Evolutionary conservation across 2,329 filamentous ascomycete genomes (phyloP), one percentile per base, ranked within the genome.

Genomic region (Colletotrichum tofieldiae): DNA sequence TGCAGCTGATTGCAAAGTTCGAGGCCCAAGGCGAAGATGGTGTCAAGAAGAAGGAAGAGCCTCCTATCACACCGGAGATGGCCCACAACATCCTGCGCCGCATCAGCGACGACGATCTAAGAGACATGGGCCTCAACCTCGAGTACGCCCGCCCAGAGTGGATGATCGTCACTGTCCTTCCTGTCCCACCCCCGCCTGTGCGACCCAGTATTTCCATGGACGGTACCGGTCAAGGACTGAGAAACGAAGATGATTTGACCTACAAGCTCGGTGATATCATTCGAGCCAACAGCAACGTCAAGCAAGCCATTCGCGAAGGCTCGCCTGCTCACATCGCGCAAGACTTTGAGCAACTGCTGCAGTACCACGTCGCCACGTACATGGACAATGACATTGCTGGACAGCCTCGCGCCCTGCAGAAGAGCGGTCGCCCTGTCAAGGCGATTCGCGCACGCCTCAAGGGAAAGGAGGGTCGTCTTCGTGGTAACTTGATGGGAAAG

Each of bases 361-460:
- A 99, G 80, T 99, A 98, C 80, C 97, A 99, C 79, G 95, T 99
- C 72, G 97, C 97, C 54, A 99, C 97, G 1, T 97, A 98, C 84
- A 99, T 99, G 97, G 96, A 99, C 84, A 99, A 99, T 78, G 96
- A 99, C 81, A 98, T 98, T 83, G 96, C 97, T 75, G 95, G 96
- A 61, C 92, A 97, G 77, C 96, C 96, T 3, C 95, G 96, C 77
- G 96, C 96, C 3, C 87, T 98, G 79, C 97, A 99, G 80, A 99
- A 99, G 87, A 98, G 95, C 68, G 97, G 97, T 59, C 92, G 97
- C 79, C 95, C 97, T 0, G 93, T 99, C 76, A 99, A 99, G 86
- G 95, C 96, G 20, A 97, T 99, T 76, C 94, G 97, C 78, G 95
- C 95, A 73, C 95, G 96, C 84, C 88, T 99, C 81, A 99, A 99